Percentiles rank a stretch among this genome's conserved stretches.
phyloP scores from a whole-genome alignment of 202 grass and related monocot genomes.

The Schoenoplectus triqueter region DNA sequence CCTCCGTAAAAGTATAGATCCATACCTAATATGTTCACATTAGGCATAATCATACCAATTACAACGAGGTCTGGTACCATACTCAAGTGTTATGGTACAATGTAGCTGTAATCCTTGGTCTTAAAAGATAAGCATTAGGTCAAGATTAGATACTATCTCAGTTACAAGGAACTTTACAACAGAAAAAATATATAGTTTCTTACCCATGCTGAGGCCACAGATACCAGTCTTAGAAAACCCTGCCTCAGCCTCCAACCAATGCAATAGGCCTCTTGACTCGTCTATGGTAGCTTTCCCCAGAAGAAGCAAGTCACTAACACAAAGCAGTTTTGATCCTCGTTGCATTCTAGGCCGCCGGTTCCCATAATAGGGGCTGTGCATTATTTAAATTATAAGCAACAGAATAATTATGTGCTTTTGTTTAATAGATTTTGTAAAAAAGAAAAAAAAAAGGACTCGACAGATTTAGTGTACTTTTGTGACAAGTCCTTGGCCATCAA shows the following conservation, averaged over 20 bases:
- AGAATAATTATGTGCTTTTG: constrained; percentile 30
- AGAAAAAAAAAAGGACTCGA: not conserved
- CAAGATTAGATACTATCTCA: not conserved
- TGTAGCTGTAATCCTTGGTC: not conserved
- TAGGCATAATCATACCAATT: too few relatives aligned
- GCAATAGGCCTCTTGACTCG: constrained; percentile 85
- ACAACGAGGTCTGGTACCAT: too few relatives aligned
- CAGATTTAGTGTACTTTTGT: too few relatives aligned
- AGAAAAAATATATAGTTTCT: constrained; percentile 11
- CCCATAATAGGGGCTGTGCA: constrained; percentile 85
- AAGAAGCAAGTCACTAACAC: constrained; percentile 88
- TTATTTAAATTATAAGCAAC: not conserved
- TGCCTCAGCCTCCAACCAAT: constrained; percentile 82
- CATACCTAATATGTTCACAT: too few relatives aligned
- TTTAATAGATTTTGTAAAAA: constrained; percentile 36
- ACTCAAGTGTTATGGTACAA: not conserved
- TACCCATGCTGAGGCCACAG: constrained; percentile 99
- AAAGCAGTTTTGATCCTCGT: constrained; percentile 77
- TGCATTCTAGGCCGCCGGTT: constrained; percentile 83
- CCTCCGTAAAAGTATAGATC: too few relatives aligned
- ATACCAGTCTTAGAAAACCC: constrained; percentile 90
- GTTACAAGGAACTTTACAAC: not conserved
- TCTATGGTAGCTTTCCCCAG: constrained; percentile 97
- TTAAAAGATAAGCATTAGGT: not conserved
- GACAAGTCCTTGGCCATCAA: not conserved